Evolutionary conservation across 805 yeast genomes (phyloP), one percentile per base, ranked within the genome.

Genomic region (Yarrowia sp.): DNA sequence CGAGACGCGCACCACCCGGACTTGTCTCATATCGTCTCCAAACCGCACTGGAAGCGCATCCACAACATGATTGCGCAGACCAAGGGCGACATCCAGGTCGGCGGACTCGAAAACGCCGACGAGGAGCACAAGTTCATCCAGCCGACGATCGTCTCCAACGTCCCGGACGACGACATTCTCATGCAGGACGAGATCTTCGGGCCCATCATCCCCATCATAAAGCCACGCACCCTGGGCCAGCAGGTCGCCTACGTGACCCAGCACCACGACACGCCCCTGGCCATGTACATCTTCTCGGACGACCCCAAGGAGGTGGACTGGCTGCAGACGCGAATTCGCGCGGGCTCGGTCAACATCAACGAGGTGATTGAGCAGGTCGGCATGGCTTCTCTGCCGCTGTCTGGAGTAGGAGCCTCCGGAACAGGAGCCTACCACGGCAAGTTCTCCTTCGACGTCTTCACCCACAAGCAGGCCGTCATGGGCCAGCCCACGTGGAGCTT

Each of bases 401-500:
- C 97, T 35, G 97, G 97, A 22, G 75, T 90, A 61, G 97, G 97
- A n/a, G 71, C 70, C 13, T 88, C 96, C 0, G 97, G 97, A 1
- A 76, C 77, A 62, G 97, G 97, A 10, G 75, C 80, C 25, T 91
- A 90, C 73, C 97, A 91, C 70, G 96, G 97, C 3, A 74, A 73
- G 64, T 78, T 75, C 70, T 85, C 90, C 7, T 78, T 84, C 64
- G 81, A 84, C 42, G 77, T 86, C 7, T 91, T 91, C 69, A 80
- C 90, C 2, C 96, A 88, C 71, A 82, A 81, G 69, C 81, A 96
- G 68, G 81, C 91, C 0, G 77, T 85, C 2, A 70, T 88, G 66
- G 80, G 77, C 53, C 89, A 86, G 71, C 84, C 86, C n/a, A 79
- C 78, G 62, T 84, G 85, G 85, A 5, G 13, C 19, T 6, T 47